Evolutionary conservation across 1,139 yeast species (phyloP).

Genomic region (Keqinozyma sinolaborantium): DNA sequence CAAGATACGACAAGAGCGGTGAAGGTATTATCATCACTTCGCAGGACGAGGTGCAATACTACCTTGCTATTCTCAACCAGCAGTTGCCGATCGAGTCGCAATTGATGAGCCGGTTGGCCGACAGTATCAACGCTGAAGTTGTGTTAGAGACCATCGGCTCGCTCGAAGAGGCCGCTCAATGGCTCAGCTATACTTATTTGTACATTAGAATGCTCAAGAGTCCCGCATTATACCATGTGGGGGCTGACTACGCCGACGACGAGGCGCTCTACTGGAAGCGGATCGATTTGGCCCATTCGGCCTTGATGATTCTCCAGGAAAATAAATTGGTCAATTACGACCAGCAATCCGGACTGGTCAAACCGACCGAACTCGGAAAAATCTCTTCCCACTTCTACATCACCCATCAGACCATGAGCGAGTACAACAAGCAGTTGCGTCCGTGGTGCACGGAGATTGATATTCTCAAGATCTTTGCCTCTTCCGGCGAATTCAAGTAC

Average conservation of each 20-base stretch:
- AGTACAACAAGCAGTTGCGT: slow-evolving; percentile 58
- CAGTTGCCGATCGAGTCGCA: slow-evolving; percentile 94
- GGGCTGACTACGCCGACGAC: slow-evolving; percentile 61
- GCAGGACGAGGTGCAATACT: slow-evolving; percentile 82
- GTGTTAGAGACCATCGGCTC: slow-evolving; percentile 65
- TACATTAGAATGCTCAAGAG: slow-evolving; percentile 75
- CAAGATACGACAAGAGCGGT: slow-evolving; percentile 87
- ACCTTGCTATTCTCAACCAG: slow-evolving; percentile 82
- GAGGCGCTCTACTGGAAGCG: slow-evolving; percentile 43
- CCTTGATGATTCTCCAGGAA: slow-evolving; percentile 54
- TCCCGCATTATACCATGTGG: slow-evolving; percentile 74
- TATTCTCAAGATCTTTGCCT: slow-evolving; percentile 69
- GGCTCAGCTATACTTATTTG: slow-evolving; percentile 81
- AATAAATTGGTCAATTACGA: slow-evolving; percentile 62
- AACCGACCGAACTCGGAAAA: slow-evolving; percentile 73
- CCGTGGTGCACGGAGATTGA: slow-evolving; percentile 73
- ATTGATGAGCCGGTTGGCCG: slow-evolving; percentile 66
- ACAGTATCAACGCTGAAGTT: slow-evolving; percentile 82
- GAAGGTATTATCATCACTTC: slow-evolving; percentile 92
- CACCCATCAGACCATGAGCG: slow-evolving; percentile 63
- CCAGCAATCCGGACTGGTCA: slow-evolving; percentile 35
- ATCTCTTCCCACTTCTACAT: slow-evolving; percentile 90
- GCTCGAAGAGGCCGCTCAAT: slow-evolving; percentile 64
- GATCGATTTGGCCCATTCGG: slow-evolving; percentile 72
- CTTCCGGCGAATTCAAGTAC: slow-evolving; percentile 80